Evolutionary conservation across 495 filamentous ascomycete species (phyloP).

Genomic region (Penicillium roqueforti): DNA sequence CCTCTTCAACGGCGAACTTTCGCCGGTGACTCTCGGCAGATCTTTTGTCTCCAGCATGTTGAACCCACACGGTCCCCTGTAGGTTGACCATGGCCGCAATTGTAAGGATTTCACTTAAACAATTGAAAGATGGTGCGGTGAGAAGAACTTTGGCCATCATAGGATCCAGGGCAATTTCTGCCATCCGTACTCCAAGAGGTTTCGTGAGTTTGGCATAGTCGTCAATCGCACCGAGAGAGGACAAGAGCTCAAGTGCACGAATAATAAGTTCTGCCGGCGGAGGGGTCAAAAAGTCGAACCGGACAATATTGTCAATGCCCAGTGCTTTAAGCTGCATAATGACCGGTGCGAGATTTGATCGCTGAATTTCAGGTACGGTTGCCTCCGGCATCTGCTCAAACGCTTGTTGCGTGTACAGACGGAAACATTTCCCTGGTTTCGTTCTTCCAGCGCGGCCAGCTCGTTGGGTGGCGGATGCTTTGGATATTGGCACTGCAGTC

Average conservation of each 20-base stretch:
- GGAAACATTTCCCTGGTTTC: constrained; percentile 90
- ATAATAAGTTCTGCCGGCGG: constrained; percentile 86
- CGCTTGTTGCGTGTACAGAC: constrained; percentile 78
- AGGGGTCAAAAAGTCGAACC: constrained; percentile 85
- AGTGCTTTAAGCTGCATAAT: constrained; percentile 93
- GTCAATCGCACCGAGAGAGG: constrained; percentile 83
- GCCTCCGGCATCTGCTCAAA: constrained; percentile 67
- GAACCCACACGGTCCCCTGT: constrained; percentile 75
- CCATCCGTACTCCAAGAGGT: constrained; percentile 85
- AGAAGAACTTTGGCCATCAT: constrained; percentile 95
- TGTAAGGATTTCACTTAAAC: constrained; percentile 78
- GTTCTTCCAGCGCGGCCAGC: constrained; percentile 90
- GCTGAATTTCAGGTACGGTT: constrained; percentile 86
- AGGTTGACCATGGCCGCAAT: constrained; percentile 95
- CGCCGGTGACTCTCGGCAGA: constrained; percentile 64
- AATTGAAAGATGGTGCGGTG: constrained; percentile 68
- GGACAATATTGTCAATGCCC: constrained; percentile 90
- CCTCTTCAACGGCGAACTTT: constrained; percentile 90
- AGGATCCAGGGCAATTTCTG: constrained; percentile 88
- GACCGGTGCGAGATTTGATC: constrained; percentile 85
- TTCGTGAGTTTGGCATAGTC: constrained; percentile 87
- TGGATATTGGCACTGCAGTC: constrained; percentile 82
- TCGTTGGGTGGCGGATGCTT: constrained; percentile 88
- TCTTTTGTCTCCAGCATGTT: constrained; percentile 72
- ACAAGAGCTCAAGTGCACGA: constrained; percentile 84